A percentile compares a stretch with the other conserved stretches of the same genome.
Conservation (phyloP, 2,329 filamentous ascomycete genomes). For the Trichoderma citrinoviride region DNA sequence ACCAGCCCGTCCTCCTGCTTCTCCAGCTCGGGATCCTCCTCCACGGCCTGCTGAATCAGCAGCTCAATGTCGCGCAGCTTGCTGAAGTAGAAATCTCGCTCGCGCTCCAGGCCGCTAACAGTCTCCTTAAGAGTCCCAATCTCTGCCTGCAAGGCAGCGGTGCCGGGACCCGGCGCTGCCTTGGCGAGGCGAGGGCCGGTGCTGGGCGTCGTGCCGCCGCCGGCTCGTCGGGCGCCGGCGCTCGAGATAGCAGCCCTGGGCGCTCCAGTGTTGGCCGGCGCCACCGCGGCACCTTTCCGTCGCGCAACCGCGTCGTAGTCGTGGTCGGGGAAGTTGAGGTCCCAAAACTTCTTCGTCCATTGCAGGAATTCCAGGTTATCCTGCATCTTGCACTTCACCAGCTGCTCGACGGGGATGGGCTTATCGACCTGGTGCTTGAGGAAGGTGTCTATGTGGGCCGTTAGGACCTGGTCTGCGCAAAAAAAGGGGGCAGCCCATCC, state of each 20-base stretch:
- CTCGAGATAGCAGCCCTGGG: conserved; percentile 47
- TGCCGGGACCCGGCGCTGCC: conserved; percentile 53
- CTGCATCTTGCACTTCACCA: conserved; percentile 99
- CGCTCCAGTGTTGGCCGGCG: conserved; percentile 50
- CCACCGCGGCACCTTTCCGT: conserved; percentile 71
- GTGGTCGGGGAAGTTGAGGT: conserved; percentile 94
- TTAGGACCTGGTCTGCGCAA: conserved; percentile 19
- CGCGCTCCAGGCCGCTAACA: conserved; percentile 88
- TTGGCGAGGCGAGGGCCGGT: conserved; percentile 46
- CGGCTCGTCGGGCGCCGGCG: conserved; percentile 49
- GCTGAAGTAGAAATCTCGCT: conserved; percentile 98
- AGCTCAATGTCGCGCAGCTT: conserved; percentile 97
- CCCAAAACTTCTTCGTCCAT: conserved; percentile 96
- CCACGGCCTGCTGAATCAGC: conserved; percentile 86
- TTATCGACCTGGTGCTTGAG: conserved; percentile 84
- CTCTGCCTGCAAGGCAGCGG: conserved; percentile 76
- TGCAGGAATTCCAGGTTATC: conserved; percentile 99
- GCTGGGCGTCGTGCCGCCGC: conserved; percentile 64
- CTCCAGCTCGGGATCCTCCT: conserved; percentile 88
- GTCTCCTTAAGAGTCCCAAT: conserved; percentile 90
- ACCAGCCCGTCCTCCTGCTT: conserved; percentile 89
- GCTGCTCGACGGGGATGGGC: conserved; percentile 79
- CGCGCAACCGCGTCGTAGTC: conserved; percentile 90
- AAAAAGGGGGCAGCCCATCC: neutral
- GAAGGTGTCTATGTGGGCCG: conserved; percentile 64